Base-by-base conservation (phyloP, 768 basidiomycete species). In the Tephrocybe sp. region DNA sequence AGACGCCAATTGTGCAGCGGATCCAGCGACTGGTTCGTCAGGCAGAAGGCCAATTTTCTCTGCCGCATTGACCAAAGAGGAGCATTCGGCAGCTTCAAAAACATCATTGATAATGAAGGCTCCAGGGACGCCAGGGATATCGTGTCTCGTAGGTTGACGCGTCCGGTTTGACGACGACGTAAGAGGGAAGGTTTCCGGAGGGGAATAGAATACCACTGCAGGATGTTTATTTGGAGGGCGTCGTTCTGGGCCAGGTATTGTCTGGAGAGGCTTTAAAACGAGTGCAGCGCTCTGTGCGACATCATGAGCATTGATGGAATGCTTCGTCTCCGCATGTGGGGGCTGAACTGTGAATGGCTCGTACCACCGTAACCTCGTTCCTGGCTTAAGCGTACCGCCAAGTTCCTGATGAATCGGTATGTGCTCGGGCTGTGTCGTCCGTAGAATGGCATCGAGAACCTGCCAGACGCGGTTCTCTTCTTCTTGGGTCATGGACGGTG, bases 181-280 rank as follows among this genome's bases (percentile, higher is more conserved):
- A 29, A 67, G 69, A 18, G 58, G 67, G 56, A 64, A 69, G 30
- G 66, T 64, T 31, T 60, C 60, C 47, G 61, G 67, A 47, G 50
- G 66, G 24, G 76, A 76, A 39, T 67, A 71, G 55, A 73, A 74
- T n/a, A 81, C 74, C 15, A 77, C 70, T 0, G 75, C 75, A 9
- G 75, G 70, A 60, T 78, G 73, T 33, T 73, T 69, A 58, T 81
- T 81, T 18, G 78, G 78, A 0, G 79, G 79, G 10, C 75, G 71
- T 16, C 79, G 73, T 1, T 72, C 70, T n/a, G 70, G 66, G 0
- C 75, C 79, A 4, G 71, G 70, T 1, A 72, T 72, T 18, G 65
- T 69, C 25, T 69, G 64, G 1, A 71, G 61, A 4, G 64, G 62
- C 19, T 56, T 56, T 21, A 71, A 56, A 22, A 55, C 55, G 4